Conservation (phyloP, 805 yeast genomes). For the Candida ascalaphidarum region DNA sequence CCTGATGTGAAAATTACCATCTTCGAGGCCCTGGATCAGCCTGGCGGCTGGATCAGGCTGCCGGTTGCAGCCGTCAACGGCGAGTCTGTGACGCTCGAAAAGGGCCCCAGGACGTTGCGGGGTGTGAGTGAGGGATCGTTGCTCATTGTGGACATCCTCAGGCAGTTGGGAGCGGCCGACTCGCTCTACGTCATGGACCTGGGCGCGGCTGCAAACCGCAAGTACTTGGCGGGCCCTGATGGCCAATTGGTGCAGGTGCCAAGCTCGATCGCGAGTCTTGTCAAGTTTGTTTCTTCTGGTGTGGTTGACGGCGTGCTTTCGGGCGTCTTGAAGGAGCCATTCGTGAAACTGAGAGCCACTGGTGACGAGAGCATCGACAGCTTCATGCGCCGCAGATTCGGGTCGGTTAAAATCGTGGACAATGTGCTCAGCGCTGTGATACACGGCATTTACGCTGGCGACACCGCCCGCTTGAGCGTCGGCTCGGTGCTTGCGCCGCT, state of each 20-base stretch:
- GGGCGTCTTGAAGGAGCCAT: conserved; percentile 46
- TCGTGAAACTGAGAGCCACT: conserved; percentile 15
- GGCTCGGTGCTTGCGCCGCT: conserved; percentile 48
- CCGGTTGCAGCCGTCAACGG: conserved; percentile 7
- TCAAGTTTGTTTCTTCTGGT: conserved; percentile 27
- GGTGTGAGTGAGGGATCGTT: conserved; percentile 77
- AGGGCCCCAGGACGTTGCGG: conserved; percentile 86
- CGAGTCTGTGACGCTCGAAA: conserved; percentile 45
- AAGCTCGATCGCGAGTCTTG: conserved; percentile 21
- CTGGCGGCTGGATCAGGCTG: conserved; percentile 80
- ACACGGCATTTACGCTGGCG: conserved; percentile 93
- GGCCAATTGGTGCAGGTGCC: conserved; percentile 50
- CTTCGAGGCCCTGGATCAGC: conserved; percentile 43
- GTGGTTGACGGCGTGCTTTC: conserved; percentile 34
- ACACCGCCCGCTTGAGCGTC: conserved; percentile 57
- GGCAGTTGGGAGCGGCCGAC: conserved; percentile 36
- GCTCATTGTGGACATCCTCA: conserved; percentile 53
- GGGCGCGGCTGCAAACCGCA: conserved; percentile 58
- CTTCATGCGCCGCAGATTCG: conserved; percentile 65
- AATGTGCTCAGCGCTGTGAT: conserved; percentile 72
- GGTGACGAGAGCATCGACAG: conserved; percentile 66
- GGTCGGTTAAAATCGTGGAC: conserved; percentile 36
- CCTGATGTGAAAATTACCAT: conserved; percentile 67
- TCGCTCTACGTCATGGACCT: conserved; percentile 52
- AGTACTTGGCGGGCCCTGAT: conserved; percentile 47